phyloP scores from a whole-genome alignment of 805 yeast genomes.

The Candida ascalaphidarum region DNA sequence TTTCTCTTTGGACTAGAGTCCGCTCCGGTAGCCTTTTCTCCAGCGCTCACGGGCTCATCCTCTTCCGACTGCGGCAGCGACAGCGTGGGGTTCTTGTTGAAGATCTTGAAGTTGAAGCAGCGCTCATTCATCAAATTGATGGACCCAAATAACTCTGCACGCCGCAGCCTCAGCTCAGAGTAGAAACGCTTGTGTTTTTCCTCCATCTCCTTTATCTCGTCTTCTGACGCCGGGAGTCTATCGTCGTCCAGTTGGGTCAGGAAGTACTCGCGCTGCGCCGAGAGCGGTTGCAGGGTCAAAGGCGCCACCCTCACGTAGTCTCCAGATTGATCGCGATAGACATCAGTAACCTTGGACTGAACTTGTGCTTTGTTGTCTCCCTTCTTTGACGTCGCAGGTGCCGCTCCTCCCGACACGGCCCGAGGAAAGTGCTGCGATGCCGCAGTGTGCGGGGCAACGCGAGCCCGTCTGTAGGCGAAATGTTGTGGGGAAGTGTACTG shows the following conservation, averaged over 20 bases:
- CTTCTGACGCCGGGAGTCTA: conserved; percentile 18
- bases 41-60: conserved; percentile 4
- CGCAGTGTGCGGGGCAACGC: conserved; percentile 4
- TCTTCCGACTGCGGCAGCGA: conserved; percentile 10
- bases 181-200: conserved; percentile 15
- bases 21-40: too few species aligned
- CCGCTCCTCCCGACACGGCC: too few species aligned
- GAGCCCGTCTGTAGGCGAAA: conserved; percentile 3
- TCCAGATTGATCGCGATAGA: conserved; percentile 39
- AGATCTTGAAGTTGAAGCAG: conserved; percentile 25
- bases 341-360: conserved; percentile 46
- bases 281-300: conserved; percentile 40
- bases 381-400: too few species aligned
- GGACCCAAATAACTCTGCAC: conserved; percentile 26
- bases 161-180: too few species aligned
- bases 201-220: conserved; percentile 23
- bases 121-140: conserved; percentile 28
- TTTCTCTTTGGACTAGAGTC: too few species aligned
- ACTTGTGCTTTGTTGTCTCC: too few species aligned
- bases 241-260: conserved; percentile 14
- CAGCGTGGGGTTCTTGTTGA: too few species aligned
- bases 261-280: conserved; percentile 38
- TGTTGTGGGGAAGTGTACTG: conserved; percentile 1
- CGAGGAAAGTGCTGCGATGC: conserved; percentile 3
- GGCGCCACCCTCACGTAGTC: conserved; percentile 41